A percentile compares a stretch with the other conserved stretches of the same genome.
phyloP scores from a whole-genome alignment of 2,329 filamentous ascomycete genomes.

The Alternaria incomplexa region DNA sequence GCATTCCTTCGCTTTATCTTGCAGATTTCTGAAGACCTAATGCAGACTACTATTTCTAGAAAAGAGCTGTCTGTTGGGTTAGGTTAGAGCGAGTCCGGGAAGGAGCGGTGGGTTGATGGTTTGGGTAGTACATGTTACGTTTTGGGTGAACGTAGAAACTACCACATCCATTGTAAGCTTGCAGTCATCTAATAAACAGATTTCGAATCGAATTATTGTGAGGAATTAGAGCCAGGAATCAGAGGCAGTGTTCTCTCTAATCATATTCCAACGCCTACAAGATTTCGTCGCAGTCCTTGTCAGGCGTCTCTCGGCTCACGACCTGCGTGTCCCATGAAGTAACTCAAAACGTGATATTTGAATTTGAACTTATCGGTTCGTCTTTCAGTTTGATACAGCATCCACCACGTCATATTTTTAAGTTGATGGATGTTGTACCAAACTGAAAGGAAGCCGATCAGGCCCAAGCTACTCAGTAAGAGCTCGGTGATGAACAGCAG shows the following conservation, averaged over 20 bases:
- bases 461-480: neutral
- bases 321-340: neutral
- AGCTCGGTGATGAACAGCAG: neutral
- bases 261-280: neutral
- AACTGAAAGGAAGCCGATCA: neutral
- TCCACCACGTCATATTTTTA: neutral
- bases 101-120: neutral
- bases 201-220: too few species aligned
- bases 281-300: too few species aligned
- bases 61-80: neutral
- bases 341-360: neutral
- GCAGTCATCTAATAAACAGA: neutral
- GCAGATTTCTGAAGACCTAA: neutral
- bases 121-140: neutral
- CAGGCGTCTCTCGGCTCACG: neutral
- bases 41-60: neutral
- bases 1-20: conserved; percentile 11
- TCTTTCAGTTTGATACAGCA: neutral
- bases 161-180: neutral
- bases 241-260: neutral
- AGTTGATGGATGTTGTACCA: neutral
- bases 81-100: neutral
- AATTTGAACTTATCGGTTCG: neutral
- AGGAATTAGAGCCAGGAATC: too few species aligned
- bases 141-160: neutral